These are phyloP conservation scores for Starmerella davenportii DNA, from an alignment of 805 yeast genomes.

Conservation along the genomic window DNA sequence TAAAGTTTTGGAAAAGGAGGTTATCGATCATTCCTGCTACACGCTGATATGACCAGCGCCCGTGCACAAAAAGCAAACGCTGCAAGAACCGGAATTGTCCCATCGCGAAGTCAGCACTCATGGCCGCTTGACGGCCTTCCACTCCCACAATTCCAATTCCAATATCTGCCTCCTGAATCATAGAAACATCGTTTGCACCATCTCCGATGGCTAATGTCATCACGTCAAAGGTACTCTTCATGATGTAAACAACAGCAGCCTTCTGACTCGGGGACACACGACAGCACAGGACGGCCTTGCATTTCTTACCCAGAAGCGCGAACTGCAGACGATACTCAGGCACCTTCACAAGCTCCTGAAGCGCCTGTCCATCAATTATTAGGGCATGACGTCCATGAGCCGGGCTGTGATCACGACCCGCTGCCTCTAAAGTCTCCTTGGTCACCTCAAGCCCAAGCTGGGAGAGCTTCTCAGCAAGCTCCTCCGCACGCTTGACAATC, in stretches of 20 bases:
- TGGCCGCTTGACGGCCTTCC: constrained; percentile 74
- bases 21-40: constrained; percentile 63
- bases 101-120: constrained; percentile 70
- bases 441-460: constrained; percentile 25
- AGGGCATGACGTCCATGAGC: constrained; percentile 42
- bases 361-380: constrained; percentile 54
- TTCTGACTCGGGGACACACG: constrained; percentile 73
- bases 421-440: constrained; percentile 29
- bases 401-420: constrained; percentile 45
- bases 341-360: constrained; percentile 28
- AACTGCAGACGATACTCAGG: constrained; percentile 32
- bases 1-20: constrained; percentile 59
- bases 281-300: constrained; percentile 65
- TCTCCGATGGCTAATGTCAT: constrained; percentile 73
- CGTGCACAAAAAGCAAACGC: constrained; percentile 53
- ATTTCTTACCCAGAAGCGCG: constrained; percentile 52
- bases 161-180: constrained; percentile 73
- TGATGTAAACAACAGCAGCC: constrained; percentile 54
- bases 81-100: constrained; percentile 60
- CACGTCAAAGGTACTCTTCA: constrained; percentile 44
- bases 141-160: constrained; percentile 81
- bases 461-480: constrained; percentile 32
- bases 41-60: constrained; percentile 67
- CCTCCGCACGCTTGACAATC: constrained; percentile 22
- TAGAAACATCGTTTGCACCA: constrained; percentile 75